A percentile compares a stretch with the other conserved stretches of the same genome.
These are phyloP conservation scores for Podospora australis DNA, from an alignment of 495 filamentous ascomycete species.

Conservation along the genomic window DNA sequence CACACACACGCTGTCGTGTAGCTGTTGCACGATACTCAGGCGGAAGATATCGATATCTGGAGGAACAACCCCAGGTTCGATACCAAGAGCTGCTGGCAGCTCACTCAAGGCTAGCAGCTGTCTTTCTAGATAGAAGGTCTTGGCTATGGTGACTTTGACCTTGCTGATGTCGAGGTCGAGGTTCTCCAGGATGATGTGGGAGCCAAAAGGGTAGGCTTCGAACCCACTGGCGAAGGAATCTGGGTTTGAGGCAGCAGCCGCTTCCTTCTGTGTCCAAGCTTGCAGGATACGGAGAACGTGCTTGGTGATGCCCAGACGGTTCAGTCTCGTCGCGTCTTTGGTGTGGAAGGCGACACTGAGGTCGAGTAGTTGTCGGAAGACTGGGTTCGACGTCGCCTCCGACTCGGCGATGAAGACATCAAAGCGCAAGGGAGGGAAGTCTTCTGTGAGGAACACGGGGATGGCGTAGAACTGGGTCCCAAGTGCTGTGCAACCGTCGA, in stretches of 20 bases:
- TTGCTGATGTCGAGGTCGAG: conserved; percentile 32
- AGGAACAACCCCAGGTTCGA: conserved; percentile 24
- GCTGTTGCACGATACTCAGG: conserved; percentile 33
- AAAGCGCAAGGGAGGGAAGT: conserved; percentile 39
- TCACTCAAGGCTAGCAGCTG: conserved; percentile 28
- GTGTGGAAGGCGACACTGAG: conserved; percentile 41
- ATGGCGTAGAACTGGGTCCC: conserved; percentile 44
- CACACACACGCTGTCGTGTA: conserved; percentile 43
- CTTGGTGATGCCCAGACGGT: conserved; percentile 35
- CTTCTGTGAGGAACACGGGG: conserved; percentile 34
- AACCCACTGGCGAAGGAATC: conserved; percentile 18
- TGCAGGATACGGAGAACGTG: conserved; percentile 42
- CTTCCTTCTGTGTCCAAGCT: conserved; percentile 26
- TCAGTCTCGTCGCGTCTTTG: conserved; percentile 34
- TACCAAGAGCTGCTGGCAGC: conserved; percentile 25
- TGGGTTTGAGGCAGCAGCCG: conserved; percentile 2
- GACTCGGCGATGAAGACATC: conserved; percentile 45
- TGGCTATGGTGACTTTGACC: conserved; percentile 32
- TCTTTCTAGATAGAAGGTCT: conserved; percentile 37
- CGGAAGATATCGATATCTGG: conserved; percentile 32
- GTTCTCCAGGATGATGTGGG: conserved; percentile 40
- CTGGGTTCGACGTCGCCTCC: conserved; percentile 20
- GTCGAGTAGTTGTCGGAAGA: conserved; percentile 38
- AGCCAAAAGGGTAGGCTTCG: conserved; percentile 36
- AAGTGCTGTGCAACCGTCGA: conserved; percentile 44